phyloP scores from a whole-genome alignment of 129 eudicot species.

The Solidago caesia region DNA sequence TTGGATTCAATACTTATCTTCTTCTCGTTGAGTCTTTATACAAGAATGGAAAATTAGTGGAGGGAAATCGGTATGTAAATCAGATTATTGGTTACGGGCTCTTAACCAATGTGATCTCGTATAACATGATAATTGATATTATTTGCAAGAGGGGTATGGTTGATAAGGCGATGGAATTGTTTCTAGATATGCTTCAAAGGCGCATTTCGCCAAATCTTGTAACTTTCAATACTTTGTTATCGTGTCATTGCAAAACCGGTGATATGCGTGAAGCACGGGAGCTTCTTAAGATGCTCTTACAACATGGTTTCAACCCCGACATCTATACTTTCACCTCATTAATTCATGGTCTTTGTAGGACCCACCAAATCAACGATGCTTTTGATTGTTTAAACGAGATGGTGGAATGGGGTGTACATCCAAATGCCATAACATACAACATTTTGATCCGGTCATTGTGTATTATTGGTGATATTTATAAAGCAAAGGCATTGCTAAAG shows the following conservation, averaged over 20 bases:
- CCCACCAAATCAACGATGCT: slow-evolving; percentile 73
- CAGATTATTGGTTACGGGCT: slow-evolving; percentile 48
- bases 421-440: slow-evolving; percentile 72
- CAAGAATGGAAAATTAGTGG: slow-evolving; percentile 36
- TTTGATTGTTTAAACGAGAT: slow-evolving; percentile 76
- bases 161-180: slow-evolving; percentile 52
- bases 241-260: slow-evolving; percentile 64
- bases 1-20: slow-evolving; percentile 59
- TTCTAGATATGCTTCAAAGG: slow-evolving; percentile 54
- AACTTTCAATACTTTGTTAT: slow-evolving; percentile 73
- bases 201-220: slow-evolving; percentile 67
- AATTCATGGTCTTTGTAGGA: slow-evolving; percentile 75
- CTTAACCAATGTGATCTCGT: slow-evolving; percentile 53
- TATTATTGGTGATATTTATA: slow-evolving; percentile 52
- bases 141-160: slow-evolving; percentile 69
- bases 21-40: slow-evolving; percentile 60
- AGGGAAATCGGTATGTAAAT: slow-evolving; percentile 56
- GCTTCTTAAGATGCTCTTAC: slow-evolving; percentile 62
- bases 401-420: slow-evolving; percentile 75
- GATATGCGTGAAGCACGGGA: slow-evolving; percentile 51
- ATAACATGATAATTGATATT: slow-evolving; percentile 81
- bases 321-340: slow-evolving; percentile 67
- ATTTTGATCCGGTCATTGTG: slow-evolving; percentile 70
- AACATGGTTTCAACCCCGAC: slow-evolving; percentile 66
- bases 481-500: slow-evolving; percentile 50